Conservation (phyloP, 1,284 basidiomycete species). For the Apiotrichum laibachii region DNA sequence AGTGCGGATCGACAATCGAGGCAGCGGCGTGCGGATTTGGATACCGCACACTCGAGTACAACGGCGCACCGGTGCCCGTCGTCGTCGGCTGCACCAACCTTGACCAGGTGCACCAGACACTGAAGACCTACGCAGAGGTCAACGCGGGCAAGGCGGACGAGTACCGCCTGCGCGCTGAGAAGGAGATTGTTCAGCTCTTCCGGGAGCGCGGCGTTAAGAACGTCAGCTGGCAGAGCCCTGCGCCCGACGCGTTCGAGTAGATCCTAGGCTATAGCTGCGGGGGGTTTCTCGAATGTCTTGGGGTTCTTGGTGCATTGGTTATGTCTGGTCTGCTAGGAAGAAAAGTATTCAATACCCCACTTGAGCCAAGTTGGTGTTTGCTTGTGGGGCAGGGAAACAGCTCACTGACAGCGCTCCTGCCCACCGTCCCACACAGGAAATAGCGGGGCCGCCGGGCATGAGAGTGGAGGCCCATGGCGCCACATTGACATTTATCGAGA, state of each 20-base stretch:
- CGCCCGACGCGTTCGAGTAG: slow-evolving; percentile 11
- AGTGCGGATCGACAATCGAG: slow-evolving; percentile 55
- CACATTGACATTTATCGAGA: too few species aligned
- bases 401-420: too few species aligned
- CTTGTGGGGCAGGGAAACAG: too few species aligned
- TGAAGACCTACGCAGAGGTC: slow-evolving; percentile 65
- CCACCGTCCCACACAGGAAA: too few species aligned
- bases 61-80: slow-evolving; percentile 57
- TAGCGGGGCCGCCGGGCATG: too few species aligned
- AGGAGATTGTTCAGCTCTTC: slow-evolving; percentile 56
- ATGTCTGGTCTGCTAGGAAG: too few species aligned
- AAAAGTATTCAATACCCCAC: too few species aligned
- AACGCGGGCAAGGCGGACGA: slow-evolving; percentile 47
- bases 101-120: slow-evolving; percentile 69
- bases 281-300: too few species aligned
- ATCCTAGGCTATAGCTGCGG: background rate
- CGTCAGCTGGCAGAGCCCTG: slow-evolving; percentile 47
- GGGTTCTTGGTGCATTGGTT: too few species aligned
- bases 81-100: slow-evolving; percentile 71
- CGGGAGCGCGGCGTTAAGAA: slow-evolving; percentile 58
- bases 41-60: slow-evolving; percentile 54
- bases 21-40: slow-evolving; percentile 73
- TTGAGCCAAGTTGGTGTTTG: too few species aligned
- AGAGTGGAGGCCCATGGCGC: too few species aligned
- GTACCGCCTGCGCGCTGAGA: slow-evolving; percentile 55